Percentiles rank a stretch among this genome's conserved stretches.
phyloP scores from a whole-genome alignment of 2,329 filamentous ascomycete species.

The Talaromyces sp. region DNA sequence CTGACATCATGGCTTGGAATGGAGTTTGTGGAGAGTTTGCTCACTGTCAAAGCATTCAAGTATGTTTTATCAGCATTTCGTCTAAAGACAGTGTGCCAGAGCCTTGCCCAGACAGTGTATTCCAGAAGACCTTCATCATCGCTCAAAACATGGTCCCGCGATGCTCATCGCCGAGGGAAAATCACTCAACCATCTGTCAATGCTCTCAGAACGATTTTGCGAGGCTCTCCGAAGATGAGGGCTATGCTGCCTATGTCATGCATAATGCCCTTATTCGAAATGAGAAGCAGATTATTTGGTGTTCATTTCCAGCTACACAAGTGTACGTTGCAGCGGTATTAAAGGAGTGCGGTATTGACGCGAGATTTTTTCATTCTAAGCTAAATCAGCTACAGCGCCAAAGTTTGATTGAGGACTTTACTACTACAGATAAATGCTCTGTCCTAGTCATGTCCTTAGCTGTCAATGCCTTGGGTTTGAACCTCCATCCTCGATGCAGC shows the following conservation, averaged over 20 bases:
- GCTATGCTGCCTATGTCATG: neutral
- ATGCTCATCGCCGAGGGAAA: too few species aligned
- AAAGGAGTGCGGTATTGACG: constrained; percentile 4
- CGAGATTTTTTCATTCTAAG: neutral
- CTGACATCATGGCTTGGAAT: too few species aligned
- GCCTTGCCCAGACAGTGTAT: too few species aligned
- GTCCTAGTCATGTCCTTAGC: neutral
- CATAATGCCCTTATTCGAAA: neutral
- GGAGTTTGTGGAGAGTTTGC: too few species aligned
- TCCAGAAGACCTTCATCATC: too few species aligned
- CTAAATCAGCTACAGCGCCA: neutral
- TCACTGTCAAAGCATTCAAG: too few species aligned
- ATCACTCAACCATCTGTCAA: neutral
- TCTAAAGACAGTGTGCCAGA: too few species aligned
- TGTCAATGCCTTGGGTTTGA: neutral
- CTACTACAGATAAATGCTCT: neutral
- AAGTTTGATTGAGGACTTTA: neutral
- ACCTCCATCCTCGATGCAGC: neutral
- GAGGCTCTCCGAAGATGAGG: constrained; percentile 7
- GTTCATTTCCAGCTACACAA: neutral
- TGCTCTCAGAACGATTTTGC: neutral
- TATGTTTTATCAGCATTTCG: too few species aligned
- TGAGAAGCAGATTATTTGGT: constrained; percentile 10
- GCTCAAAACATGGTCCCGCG: too few species aligned
- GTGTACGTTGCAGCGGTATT: neutral